Evolutionary conservation across 23 red algal species (phyloP).

Genomic region (Cyanidium caldarium): DNA sequence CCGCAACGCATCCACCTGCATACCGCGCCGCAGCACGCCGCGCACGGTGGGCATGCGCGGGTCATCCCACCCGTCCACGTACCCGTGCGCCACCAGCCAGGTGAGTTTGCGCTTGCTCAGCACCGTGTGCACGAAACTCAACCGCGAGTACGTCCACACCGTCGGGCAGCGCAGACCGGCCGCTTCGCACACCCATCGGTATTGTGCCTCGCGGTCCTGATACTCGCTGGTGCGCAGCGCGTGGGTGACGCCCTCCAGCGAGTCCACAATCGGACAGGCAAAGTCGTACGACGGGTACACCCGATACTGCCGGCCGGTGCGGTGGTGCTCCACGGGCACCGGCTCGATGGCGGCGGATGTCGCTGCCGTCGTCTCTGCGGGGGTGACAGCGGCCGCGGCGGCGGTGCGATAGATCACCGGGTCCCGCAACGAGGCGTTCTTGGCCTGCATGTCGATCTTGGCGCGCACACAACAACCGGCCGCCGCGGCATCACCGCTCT

Average conservation of each 20-base stretch:
- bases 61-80: conserved; percentile 87
- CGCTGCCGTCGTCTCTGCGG: neutral
- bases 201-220: conserved; percentile 83
- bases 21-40: conserved; percentile 57
- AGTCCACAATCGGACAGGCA: conserved; percentile 97
- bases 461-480: conserved; percentile 53
- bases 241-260: conserved; percentile 90
- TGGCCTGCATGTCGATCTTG: conserved; percentile 94
- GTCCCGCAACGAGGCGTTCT: conserved; percentile 81
- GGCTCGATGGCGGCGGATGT: neutral
- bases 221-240: conserved; percentile 85
- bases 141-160: conserved; percentile 90
- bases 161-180: conserved; percentile 34
- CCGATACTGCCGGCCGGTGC: conserved; percentile 60
- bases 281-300: conserved; percentile 98
- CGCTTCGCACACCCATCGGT: conserved; percentile 63
- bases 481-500: conserved; percentile 31
- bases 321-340: conserved; percentile 20
- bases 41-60: conserved; percentile 97
- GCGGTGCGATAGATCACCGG: conserved; percentile 74
- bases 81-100: conserved; percentile 59
- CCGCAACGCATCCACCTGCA: conserved; percentile 78
- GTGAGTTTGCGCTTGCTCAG: conserved; percentile 89
- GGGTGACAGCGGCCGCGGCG: conserved; percentile 5
- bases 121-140: conserved; percentile 82